A percentile compares a stretch with the other conserved stretches of the same genome.
phyloP scores from a whole-genome alignment of 805 yeast species.

The Cyberlindnera lachancei region DNA sequence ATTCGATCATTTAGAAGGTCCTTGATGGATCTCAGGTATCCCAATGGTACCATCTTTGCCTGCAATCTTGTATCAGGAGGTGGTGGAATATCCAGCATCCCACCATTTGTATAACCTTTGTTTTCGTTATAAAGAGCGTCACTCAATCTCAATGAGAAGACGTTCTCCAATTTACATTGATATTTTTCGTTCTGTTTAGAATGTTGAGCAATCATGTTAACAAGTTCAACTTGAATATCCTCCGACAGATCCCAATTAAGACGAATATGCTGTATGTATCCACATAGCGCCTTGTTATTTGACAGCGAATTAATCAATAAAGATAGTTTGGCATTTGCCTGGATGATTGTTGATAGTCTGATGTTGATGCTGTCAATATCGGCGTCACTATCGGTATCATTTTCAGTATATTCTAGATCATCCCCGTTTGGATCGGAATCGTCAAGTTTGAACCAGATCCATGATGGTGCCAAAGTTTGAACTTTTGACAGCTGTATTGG shows the following conservation, averaged over 20 bases:
- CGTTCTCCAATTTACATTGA: conserved; percentile 30
- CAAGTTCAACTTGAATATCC: conserved; percentile 23
- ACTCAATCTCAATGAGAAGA: conserved; percentile 32
- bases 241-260: conserved; percentile 36
- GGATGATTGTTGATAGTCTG: background rate
- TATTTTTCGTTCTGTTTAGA: too few species aligned
- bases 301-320: conserved; percentile 22
- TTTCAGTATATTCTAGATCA: conserved; percentile 18
- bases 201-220: conserved; percentile 21
- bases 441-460: conserved; percentile 27
- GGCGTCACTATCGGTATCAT: background rate
- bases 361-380: too few species aligned
- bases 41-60: conserved; percentile 4
- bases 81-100: conserved; percentile 22
- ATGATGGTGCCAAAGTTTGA: conserved; percentile 30
- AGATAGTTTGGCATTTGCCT: conserved; percentile 20
- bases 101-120: conserved; percentile 15
- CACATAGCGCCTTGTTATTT: conserved; percentile 15
- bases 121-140: conserved; percentile 26
- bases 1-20: background rate
- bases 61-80: conserved; percentile 27
- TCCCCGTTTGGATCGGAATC: conserved; percentile 15
- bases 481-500: conserved; percentile 29
- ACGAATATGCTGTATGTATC: conserved; percentile 30
- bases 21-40: background rate